Percentiles rank a stretch among this genome's conserved stretches.
Evolutionary conservation across 1,284 basidiomycete species (phyloP).

Genomic region (Vanrija pseudolonga): DNA sequence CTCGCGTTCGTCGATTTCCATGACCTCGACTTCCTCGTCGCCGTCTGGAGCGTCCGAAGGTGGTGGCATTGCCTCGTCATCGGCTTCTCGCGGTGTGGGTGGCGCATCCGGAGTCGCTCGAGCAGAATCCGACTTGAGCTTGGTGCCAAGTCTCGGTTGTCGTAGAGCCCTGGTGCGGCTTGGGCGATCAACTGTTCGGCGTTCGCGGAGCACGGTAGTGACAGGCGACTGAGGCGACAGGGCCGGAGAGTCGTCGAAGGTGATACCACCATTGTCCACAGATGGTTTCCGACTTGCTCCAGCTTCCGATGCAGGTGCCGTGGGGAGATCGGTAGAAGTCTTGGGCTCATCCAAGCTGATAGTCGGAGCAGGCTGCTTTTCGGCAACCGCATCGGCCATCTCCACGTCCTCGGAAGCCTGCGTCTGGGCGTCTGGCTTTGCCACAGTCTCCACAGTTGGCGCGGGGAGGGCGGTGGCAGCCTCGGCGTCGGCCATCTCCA

Average conservation of each 20-base stretch:
- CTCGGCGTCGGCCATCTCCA: slow-evolving; percentile 3
- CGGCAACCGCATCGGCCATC: not conserved
- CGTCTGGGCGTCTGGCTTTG: not conserved
- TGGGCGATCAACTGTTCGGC: not conserved
- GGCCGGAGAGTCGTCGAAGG: no score
- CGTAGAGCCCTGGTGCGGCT: slow-evolving; percentile 9
- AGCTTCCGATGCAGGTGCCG: no score
- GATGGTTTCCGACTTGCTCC: not conserved
- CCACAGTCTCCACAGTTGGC: not conserved
- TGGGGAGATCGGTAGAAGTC: no score
- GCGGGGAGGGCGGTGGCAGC: not conserved
- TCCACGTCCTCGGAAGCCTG: slow-evolving; percentile 4
- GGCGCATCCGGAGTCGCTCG: no score
- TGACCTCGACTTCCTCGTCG: slow-evolving; percentile 10
- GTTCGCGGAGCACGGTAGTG: not conserved
- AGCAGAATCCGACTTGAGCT: no score
- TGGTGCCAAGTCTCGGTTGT: not conserved
- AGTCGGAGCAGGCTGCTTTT: no score
- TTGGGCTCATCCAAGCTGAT: no score
- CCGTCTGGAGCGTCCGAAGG: not conserved
- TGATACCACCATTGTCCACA: not conserved
- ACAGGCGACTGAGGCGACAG: no score
- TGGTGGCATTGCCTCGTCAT: no score
- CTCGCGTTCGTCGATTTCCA: slow-evolving; percentile 9
- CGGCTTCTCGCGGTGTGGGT: no score